Base-by-base conservation (phyloP, 176 grass and related monocot genomes). In the Bonia amplexicaulis region DNA sequence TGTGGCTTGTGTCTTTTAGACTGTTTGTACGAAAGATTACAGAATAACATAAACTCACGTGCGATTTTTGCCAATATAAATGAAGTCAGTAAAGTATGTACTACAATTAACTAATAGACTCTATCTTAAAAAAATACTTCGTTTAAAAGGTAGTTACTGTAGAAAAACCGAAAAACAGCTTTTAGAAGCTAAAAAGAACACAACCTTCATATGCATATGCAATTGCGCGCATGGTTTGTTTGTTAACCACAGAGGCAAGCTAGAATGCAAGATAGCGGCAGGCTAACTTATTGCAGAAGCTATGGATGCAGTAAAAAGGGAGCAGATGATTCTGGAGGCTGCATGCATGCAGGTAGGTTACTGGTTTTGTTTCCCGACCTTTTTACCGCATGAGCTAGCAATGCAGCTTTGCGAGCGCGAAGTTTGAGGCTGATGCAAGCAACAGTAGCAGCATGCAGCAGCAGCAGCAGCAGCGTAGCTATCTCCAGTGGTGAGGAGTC, bases 341-440 rank as follows among this genome's bases (percentile, higher is more conserved):
- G 65, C 67, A 33, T n/a, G 82, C 77, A 66, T 59, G 80, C 71
- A 82, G 13, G 77, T 31, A 68, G 20, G 48, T 35, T 12, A 11
- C 54, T 47, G 59, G 25, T 27, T 14, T 27, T 23, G 23, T 42
- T 29, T 31, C 20, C 6, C 9, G 22, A 16, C 35, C 20, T 25
- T 80, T 79, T 89, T 80, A 68, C 69, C 46, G 74, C 87, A 12
- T 55, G 62, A 60, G 57, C 20, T 58, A 58, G 54, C 72, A 73
- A 57, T 27, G n/a, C 69, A 58, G 54, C 29, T 64, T 67, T 73
- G 81, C 27, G 59, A 72, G 39, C 84, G 26, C 58, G 66, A 61
- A 90, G 84, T 90, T 87, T 73, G 89, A 90, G 84, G 89, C 84
- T 87, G 89, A 90, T 80, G 89, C 85, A 79, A 87, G 74, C 75